Conservation (phyloP, 495 filamentous ascomycete genomes). For the Penicillium ochrochloron region DNA sequence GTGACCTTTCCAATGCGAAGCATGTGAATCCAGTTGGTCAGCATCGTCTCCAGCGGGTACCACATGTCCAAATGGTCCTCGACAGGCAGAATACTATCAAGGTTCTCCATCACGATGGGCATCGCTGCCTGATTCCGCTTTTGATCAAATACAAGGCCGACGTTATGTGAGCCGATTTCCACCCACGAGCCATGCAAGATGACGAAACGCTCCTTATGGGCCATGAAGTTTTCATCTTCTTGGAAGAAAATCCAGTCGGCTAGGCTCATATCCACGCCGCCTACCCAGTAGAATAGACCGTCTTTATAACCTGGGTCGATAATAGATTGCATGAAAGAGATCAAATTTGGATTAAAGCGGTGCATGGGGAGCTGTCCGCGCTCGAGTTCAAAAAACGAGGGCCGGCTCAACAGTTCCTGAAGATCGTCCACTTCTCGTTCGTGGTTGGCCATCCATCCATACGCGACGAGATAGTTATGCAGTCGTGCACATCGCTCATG, state of each 20-base stretch:
- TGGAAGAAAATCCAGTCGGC: neutral
- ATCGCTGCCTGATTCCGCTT: neutral
- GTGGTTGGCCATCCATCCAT: neutral
- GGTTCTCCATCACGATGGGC: neutral
- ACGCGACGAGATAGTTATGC: constrained; percentile 1
- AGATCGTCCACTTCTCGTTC: neutral
- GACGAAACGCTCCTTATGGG: neutral
- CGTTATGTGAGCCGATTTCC: neutral
- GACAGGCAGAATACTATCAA: neutral
- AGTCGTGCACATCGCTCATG: neutral
- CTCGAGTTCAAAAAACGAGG: neutral
- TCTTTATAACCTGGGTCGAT: neutral
- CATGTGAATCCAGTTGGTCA: constrained; percentile 1
- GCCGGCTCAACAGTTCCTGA: neutral
- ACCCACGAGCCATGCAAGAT: neutral
- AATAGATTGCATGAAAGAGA: neutral
- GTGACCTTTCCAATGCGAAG: constrained; percentile 2
- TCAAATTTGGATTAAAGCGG: neutral
- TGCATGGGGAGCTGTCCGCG: neutral
- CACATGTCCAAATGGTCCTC: neutral
- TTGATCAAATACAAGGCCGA: neutral
- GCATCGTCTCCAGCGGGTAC: neutral
- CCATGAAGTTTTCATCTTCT: neutral
- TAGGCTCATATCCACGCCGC: neutral
- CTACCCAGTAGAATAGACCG: neutral